Conservation (phyloP, 768 basidiomycete species). For the Mycena olivaceomarginata region DNA sequence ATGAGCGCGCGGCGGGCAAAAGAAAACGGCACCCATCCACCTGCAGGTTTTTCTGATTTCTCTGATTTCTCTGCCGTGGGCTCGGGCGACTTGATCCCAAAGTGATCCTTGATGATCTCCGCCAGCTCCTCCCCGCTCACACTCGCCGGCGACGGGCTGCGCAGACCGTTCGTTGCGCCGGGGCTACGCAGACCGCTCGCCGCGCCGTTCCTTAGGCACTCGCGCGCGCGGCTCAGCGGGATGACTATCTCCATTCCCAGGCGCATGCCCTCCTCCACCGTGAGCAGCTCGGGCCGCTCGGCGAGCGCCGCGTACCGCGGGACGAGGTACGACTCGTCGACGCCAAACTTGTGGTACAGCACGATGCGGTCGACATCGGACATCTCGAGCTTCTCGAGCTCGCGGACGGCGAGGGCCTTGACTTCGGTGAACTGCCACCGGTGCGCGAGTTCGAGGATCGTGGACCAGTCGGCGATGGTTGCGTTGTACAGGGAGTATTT, state of each 20-base stretch:
- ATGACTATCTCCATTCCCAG: constrained; percentile 74
- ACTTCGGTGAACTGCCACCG: constrained; percentile 76
- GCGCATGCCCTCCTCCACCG: constrained; percentile 71
- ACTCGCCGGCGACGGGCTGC: constrained; percentile 41
- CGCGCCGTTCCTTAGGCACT: constrained; percentile 35
- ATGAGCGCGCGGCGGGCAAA: constrained; percentile 41
- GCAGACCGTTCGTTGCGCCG: constrained; percentile 19
- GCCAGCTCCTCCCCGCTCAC: constrained; percentile 45
- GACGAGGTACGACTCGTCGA: constrained; percentile 69
- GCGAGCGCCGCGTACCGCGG: constrained; percentile 76
- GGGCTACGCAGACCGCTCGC: constrained; percentile 42
- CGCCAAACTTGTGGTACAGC: constrained; percentile 71
- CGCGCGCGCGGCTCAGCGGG: constrained; percentile 47
- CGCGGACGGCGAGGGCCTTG: constrained; percentile 73
- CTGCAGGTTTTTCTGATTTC: constrained; percentile 44
- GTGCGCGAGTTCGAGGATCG: constrained; percentile 75
- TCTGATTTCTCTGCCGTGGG: too few species aligned
- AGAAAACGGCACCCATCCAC: constrained; percentile 58
- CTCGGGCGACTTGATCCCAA: constrained; percentile 46
- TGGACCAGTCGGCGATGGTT: constrained; percentile 70
- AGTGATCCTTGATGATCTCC: constrained; percentile 58
- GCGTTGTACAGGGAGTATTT: constrained; percentile 75
- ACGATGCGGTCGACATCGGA: constrained; percentile 71
- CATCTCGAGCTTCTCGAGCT: constrained; percentile 70
- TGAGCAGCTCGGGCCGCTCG: constrained; percentile 68